A percentile compares a stretch with the other conserved stretches of the same genome.
These are phyloP conservation scores for Protomyces inouyei DNA, from an alignment of 1,139 yeast genomes.

Conservation along the genomic window DNA sequence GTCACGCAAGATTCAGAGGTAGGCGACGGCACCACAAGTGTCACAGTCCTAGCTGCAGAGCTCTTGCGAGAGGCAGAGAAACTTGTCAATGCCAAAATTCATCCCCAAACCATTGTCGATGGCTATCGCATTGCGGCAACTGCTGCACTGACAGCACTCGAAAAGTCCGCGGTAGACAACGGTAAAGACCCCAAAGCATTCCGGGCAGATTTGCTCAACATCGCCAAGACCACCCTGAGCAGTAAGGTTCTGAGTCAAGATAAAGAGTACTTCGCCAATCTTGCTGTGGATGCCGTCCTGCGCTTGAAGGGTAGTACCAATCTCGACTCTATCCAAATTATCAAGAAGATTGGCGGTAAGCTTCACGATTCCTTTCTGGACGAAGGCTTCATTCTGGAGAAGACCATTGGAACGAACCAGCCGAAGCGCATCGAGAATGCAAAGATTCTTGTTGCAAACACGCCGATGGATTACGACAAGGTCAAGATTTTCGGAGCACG, in stretches of 20 bases:
- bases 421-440: constrained; percentile 82
- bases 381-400: constrained; percentile 74
- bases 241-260: constrained; percentile 94
- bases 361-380: constrained; percentile 87
- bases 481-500: constrained; percentile 97
- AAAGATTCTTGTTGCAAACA: constrained; percentile 84
- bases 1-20: constrained; percentile 98
- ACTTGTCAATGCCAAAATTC: constrained; percentile 85
- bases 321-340: constrained; percentile 87
- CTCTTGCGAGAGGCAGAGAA: constrained; percentile 91
- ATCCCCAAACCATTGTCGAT: constrained; percentile 95
- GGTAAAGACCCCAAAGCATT: constrained; percentile 53
- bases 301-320: constrained; percentile 92
- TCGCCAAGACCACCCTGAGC: constrained; percentile 89
- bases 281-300: constrained; percentile 91
- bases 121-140: constrained; percentile 86
- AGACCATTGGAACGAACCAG: constrained; percentile 89
- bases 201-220: constrained; percentile 70
- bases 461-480: constrained; percentile 94
- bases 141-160: constrained; percentile 77
- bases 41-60: constrained; percentile 88
- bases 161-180: constrained; percentile 64
- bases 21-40: constrained; percentile 99
- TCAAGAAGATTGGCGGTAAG: constrained; percentile 90
- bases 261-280: constrained; percentile 75